phyloP scores from a whole-genome alignment of 1,139 yeast species.

The Geotrichum carabidarum region DNA sequence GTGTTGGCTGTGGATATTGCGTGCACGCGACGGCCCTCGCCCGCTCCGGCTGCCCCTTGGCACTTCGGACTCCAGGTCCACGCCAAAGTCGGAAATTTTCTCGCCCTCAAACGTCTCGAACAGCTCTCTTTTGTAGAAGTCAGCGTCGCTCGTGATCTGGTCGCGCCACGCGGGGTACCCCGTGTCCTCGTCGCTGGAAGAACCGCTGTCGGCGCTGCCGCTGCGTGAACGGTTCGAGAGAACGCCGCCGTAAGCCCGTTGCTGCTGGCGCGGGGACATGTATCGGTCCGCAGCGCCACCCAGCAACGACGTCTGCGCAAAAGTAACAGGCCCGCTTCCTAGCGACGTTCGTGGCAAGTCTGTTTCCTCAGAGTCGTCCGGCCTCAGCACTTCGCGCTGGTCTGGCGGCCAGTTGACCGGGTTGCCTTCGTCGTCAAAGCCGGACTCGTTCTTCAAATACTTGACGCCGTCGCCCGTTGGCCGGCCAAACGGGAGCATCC shows the following conservation, averaged over 20 bases:
- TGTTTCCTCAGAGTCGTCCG: conserved; percentile 3
- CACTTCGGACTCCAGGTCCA: conserved; percentile 63
- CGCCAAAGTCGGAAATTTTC: conserved; percentile 76
- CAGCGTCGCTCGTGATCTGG: conserved; percentile 26
- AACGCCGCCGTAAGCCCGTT: neutral
- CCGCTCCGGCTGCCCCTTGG: conserved; percentile 5
- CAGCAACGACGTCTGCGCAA: conserved; percentile 10
- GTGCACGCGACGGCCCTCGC: neutral
- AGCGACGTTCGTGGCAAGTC: conserved; percentile 3
- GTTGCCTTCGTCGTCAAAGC: conserved; percentile 44
- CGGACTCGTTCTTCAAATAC: conserved; percentile 51
- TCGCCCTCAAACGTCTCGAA: conserved; percentile 87
- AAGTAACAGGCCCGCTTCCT: conserved; percentile 11
- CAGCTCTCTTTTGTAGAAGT: conserved; percentile 42
- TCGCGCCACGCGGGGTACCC: conserved; percentile 25
- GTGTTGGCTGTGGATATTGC: neutral
- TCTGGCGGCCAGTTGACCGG: conserved; percentile 71
- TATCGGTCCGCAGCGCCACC: neutral
- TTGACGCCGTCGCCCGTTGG: conserved; percentile 52
- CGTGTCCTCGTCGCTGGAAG: conserved; percentile 20
- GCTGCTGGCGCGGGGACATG: neutral
- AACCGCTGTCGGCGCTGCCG: conserved; percentile 27
- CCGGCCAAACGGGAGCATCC: conserved; percentile 65
- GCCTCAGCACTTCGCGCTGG: conserved; percentile 38
- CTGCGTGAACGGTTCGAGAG: conserved; percentile 16